Evolutionary conservation across 257 asterid species (phyloP).

Genomic region (Buddleja alternifolia): DNA sequence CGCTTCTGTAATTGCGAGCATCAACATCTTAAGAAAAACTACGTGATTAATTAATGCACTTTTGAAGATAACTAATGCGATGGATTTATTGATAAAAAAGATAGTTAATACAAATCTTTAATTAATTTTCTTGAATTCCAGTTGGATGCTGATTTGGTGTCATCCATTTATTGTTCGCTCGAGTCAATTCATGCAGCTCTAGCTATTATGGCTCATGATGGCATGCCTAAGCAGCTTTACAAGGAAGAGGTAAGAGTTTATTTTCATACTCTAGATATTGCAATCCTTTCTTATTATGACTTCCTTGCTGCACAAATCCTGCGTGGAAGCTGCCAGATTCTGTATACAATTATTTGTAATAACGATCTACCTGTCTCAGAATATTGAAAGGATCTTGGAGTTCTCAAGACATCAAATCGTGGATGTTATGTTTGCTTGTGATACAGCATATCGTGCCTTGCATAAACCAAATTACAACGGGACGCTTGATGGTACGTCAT

Average conservation of each 20-base stretch:
- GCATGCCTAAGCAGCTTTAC: constrained; percentile 93
- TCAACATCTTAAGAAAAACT: neutral
- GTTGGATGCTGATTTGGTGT: constrained; percentile 80
- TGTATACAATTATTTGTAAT: constrained; percentile 31
- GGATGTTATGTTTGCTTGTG: constrained; percentile 89
- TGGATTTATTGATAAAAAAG: too few species aligned
- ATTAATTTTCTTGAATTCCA: constrained; percentile 48
- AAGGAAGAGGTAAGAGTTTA: constrained; percentile 80
- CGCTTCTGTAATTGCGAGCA: neutral
- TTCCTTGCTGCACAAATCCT: constrained; percentile 8
- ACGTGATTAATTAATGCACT: neutral
- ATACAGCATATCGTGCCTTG: constrained; percentile 90
- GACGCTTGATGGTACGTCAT: constrained; percentile 66
- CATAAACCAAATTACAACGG: constrained; percentile 77
- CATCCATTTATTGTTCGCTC: constrained; percentile 78
- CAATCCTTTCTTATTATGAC: constrained; percentile 16
- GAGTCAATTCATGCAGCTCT: constrained; percentile 96
- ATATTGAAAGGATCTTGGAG: constrained; percentile 93
- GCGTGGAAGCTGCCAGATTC: constrained; percentile 23
- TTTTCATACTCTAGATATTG: constrained; percentile 27
- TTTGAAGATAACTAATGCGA: neutral
- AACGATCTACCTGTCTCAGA: constrained; percentile 52
- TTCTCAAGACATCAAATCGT: constrained; percentile 92
- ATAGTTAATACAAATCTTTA: neutral
- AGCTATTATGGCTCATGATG: constrained; percentile 78